A percentile compares a stretch with the other conserved stretches of the same genome.
Evolutionary conservation across 257 asterid genomes (phyloP).

Genomic region (Coffea canephora): DNA sequence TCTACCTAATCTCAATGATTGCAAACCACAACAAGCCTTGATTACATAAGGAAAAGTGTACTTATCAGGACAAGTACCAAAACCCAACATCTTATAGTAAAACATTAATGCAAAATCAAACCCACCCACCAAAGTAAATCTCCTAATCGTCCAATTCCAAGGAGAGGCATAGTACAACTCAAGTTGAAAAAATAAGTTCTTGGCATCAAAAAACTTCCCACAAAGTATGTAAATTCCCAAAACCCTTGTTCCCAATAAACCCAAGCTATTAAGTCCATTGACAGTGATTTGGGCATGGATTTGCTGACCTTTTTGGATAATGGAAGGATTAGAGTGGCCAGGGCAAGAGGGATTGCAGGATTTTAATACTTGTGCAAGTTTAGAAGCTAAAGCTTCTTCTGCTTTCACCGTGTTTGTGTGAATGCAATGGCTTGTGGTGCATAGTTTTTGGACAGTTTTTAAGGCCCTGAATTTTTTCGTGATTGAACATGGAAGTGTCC

Average conservation of each 20-base stretch:
- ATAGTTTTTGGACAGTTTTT: neutral
- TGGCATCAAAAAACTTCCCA: constrained; percentile 48
- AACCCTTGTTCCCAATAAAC: constrained; percentile 70
- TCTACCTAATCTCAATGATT: constrained; percentile 47
- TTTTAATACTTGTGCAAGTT: constrained; percentile 55
- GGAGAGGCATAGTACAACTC: constrained; percentile 80
- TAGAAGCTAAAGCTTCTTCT: constrained; percentile 59
- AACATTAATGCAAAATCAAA: constrained; percentile 55
- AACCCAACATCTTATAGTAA: constrained; percentile 75
- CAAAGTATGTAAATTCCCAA: constrained; percentile 70
- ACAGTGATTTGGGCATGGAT: constrained; percentile 70
- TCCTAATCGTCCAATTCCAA: constrained; percentile 99
- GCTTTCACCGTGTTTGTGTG: constrained; percentile 5
- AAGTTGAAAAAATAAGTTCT: constrained; percentile 63
- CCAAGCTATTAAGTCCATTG: constrained; percentile 63
- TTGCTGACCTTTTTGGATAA: constrained; percentile 44
- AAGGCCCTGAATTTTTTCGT: neutral
- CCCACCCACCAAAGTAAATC: constrained; percentile 58
- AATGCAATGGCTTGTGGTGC: constrained; percentile 5
- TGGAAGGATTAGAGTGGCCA: constrained; percentile 26
- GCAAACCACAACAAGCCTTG: constrained; percentile 72
- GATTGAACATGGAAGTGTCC: neutral
- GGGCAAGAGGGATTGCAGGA: constrained; percentile 23
- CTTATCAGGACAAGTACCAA: constrained; percentile 84
- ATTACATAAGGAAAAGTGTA: constrained; percentile 80